Evolutionary conservation across 2,329 filamentous ascomycete genomes (phyloP).

Genomic region (Monilinia laxa): DNA sequence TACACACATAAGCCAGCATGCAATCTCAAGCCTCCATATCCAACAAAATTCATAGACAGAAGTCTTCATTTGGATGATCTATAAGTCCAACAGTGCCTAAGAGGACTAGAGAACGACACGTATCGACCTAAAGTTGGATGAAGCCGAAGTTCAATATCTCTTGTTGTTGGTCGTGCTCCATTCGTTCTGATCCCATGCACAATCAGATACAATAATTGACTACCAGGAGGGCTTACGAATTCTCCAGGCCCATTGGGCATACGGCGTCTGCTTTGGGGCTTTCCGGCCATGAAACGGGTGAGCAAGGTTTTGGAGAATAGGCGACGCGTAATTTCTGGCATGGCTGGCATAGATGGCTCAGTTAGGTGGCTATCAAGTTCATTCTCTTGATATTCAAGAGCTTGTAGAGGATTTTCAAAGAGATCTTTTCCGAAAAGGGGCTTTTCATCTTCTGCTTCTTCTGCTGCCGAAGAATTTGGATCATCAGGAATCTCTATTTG

Average conservation of each 20-base stretch:
- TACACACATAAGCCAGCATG: fast-evolving
- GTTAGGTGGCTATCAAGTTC: not conserved
- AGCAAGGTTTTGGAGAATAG: not conserved
- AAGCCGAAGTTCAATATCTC: not conserved
- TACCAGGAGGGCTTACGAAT: not conserved
- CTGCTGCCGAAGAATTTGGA: not conserved
- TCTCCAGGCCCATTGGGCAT: not conserved
- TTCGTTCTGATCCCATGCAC: not conserved
- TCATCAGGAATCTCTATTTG: not conserved
- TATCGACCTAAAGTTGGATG: not conserved
- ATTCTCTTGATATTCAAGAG: not conserved
- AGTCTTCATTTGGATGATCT: not conserved
- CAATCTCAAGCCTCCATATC: not conserved
- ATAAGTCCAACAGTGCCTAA: slow-evolving; percentile 6
- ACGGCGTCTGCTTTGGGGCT: not conserved
- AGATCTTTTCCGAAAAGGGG: not conserved
- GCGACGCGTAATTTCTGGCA: fast-evolving
- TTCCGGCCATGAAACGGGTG: not conserved
- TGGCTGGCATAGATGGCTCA: not conserved
- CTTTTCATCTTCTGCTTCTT: not conserved
- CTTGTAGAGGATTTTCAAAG: not conserved
- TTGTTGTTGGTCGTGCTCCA: not conserved
- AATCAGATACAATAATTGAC: not conserved
- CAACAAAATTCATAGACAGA: not conserved
- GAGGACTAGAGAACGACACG: slow-evolving; percentile 6